Conservation (phyloP, 768 basidiomycete species). For the Terana coerulea region DNA sequence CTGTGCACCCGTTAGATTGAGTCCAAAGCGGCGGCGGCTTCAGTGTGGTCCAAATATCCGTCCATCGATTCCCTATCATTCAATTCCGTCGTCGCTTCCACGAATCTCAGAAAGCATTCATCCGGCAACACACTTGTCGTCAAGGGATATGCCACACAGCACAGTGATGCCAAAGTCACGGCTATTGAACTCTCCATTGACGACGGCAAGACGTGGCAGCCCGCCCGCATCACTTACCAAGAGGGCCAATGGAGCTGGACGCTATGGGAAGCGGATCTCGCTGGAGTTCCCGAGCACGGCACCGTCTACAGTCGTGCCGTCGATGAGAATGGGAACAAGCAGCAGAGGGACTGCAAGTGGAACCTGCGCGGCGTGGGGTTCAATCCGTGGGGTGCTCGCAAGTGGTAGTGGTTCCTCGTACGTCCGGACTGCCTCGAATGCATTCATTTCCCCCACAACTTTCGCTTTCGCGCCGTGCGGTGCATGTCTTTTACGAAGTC, state of each 20-base stretch:
- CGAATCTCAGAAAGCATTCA: background rate
- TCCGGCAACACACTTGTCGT: conserved; percentile 18
- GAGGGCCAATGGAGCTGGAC: conserved; percentile 74
- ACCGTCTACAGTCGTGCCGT: conserved; percentile 46
- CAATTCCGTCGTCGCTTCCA: conserved; percentile 54
- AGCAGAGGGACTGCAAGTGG: conserved; percentile 51
- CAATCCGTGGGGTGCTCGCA: conserved; percentile 28
- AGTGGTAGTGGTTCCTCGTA: background rate
- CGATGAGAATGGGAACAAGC: conserved; percentile 43
- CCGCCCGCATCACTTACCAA: conserved; percentile 53
- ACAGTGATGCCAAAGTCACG: conserved; percentile 39
- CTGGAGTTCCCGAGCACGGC: conserved; percentile 6
- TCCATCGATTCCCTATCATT: conserved; percentile 57
- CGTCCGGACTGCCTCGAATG: background rate
- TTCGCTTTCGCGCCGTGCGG: no score
- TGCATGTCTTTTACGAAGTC: no score
- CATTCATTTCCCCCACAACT: background rate
- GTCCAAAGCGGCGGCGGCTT: conserved; percentile 21
- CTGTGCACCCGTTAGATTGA: conserved; percentile 14
- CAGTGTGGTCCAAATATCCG: conserved; percentile 53
- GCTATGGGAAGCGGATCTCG: conserved; percentile 56
- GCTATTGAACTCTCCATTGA: conserved; percentile 53
- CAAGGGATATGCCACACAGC: conserved; percentile 58
- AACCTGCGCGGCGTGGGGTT: conserved; percentile 65
- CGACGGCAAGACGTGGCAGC: conserved; percentile 48